phyloP scores from a whole-genome alignment of 495 filamentous ascomycete species.

The Staphylotrichum tortipilum region DNA sequence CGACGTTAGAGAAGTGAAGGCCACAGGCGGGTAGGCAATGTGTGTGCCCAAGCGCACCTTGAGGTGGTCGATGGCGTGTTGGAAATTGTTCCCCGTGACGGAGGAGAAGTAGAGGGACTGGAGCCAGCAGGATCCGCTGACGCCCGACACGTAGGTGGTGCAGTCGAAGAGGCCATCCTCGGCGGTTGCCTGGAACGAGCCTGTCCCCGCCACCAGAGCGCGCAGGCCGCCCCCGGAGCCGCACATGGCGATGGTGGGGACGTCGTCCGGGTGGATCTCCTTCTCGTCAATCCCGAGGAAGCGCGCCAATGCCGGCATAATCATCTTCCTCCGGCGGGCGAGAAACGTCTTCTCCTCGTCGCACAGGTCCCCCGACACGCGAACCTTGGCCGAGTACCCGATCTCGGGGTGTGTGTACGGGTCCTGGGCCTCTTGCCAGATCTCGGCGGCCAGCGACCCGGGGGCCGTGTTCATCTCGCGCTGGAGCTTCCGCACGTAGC shows the following conservation, averaged over 20 bases:
- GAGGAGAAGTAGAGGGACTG: slow-evolving; percentile 86
- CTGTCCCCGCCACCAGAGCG: slow-evolving; percentile 80
- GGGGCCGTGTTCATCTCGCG: slow-evolving; percentile 77
- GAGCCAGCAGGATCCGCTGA: slow-evolving; percentile 92
- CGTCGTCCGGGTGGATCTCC: slow-evolving; percentile 85
- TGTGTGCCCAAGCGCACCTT: slow-evolving; percentile 78
- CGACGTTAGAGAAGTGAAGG: slow-evolving; percentile 63
- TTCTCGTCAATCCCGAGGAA: slow-evolving; percentile 69
- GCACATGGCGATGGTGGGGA: slow-evolving; percentile 86
- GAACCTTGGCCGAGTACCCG: slow-evolving; percentile 63
- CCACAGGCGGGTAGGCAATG: slow-evolving; percentile 82
- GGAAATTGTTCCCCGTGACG: slow-evolving; percentile 54
- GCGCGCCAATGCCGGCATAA: slow-evolving; percentile 61
- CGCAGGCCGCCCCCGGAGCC: slow-evolving; percentile 87
- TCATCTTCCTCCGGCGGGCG: slow-evolving; percentile 51
- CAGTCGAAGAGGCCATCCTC: slow-evolving; percentile 89
- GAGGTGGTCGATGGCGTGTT: slow-evolving; percentile 67
- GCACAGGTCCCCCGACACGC: slow-evolving; percentile 76
- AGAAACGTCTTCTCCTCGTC: slow-evolving; percentile 71
- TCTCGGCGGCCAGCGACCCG: slow-evolving; percentile 80
- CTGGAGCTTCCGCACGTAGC: slow-evolving; percentile 73
- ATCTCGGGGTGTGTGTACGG: slow-evolving; percentile 80
- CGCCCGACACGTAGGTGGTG: slow-evolving; percentile 86
- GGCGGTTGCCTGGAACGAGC: slow-evolving; percentile 69
- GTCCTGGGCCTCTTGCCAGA: slow-evolving; percentile 86